Evolutionary conservation across 2,329 filamentous ascomycete species (phyloP), one percentile per base, ranked within the genome.

Genomic region (Cucurbitaria berberidis): DNA sequence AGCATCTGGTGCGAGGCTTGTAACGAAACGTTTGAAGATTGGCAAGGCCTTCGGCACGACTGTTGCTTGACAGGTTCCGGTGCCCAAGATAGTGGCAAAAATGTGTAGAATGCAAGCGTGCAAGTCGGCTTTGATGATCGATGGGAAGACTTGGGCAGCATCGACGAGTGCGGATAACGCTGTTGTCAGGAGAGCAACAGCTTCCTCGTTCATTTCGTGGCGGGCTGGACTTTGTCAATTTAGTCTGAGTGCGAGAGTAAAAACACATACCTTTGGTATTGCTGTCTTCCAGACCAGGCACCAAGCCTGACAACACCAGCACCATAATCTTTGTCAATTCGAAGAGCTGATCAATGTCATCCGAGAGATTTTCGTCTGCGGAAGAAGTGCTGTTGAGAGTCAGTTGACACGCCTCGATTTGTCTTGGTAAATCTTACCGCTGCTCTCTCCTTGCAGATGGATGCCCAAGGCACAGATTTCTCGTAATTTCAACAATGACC

Each of bases 31-130:
- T 74, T 96, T 93, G 73, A 99, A 87, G 35, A 93, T 96, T 0
- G 95, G 91, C 15, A 99, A 82, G 2, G 92, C 88, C 74, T 96
- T 90, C 0, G 95, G 93, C 1, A 98, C 88, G 27, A 98, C 91
- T 32, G 91, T 84, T 22, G 90, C 86, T 76, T 99, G 96, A 68
- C 93, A 98, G 10, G 86, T 82, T 0, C 90, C 89, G 0, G 92
- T 97, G 13, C 90, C 89, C 11, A 99, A 84, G 51, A 96, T 95
- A 0, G 92, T 96, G 48, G 91, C 89, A 70, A 98, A 97, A 49
- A 98, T 96, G 78, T 99, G 93, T 44, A 99, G 85, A 62, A 98
- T 96, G 69, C 93, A 98, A 34, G 95, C 93, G 70, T 98, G 92
- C 6, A 99, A 82, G 73, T 99, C 95, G 9, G 92, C 93, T 71